These are phyloP conservation scores for Mallotus repandus DNA, from an alignment of 441 rosid species.

Conservation along the genomic window DNA sequence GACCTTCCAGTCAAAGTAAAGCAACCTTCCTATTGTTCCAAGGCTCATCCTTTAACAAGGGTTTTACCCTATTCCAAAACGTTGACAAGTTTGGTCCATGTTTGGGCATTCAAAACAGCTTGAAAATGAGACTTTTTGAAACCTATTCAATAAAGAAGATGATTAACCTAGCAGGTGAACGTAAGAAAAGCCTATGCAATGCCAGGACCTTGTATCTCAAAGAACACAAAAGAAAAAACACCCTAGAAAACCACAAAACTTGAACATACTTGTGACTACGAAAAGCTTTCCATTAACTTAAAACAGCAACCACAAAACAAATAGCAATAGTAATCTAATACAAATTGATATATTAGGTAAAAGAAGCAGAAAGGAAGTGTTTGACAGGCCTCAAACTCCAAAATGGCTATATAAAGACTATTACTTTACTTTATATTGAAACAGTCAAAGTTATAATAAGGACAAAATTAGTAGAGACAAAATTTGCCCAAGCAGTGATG, in stretches of 20 bases:
- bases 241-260: not conserved
- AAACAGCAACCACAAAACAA: not conserved
- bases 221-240: not conserved
- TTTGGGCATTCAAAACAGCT: not conserved
- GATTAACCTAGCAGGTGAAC: not conserved
- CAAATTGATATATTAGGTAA: not conserved
- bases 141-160: not conserved
- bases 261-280: not conserved
- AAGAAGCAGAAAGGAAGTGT: not conserved
- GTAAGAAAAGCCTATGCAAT: not conserved
- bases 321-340: not conserved
- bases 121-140: not conserved
- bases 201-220: not conserved
- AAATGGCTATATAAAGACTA: not conserved
- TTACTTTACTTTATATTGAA: not conserved
- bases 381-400: not conserved
- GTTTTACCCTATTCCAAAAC: not conserved
- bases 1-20: not conserved
- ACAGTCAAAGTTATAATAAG: not conserved
- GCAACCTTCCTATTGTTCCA: not conserved
- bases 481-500: constrained; percentile 19
- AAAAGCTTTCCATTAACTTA: not conserved
- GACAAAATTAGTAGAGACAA: constrained; percentile 9
- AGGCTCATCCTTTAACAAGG: not conserved
- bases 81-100: not conserved